Conservation (phyloP, 345 rosid genomes). For the Eutrema heterophyllum region DNA sequence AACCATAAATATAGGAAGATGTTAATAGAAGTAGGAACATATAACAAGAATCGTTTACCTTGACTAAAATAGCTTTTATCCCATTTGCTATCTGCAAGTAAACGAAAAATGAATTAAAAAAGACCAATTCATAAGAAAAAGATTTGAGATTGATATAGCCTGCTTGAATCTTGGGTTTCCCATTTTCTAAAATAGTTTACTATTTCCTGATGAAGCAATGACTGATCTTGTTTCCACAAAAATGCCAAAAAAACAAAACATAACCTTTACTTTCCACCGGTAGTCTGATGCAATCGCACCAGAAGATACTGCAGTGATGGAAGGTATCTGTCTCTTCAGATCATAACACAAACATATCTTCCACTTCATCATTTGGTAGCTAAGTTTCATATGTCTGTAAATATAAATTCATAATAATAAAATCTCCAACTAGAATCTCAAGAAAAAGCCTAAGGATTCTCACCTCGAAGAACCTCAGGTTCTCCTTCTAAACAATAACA, state of each 20-base stretch:
- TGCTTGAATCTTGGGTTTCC: too few species aligned
- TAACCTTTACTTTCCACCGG: constrained; percentile 91
- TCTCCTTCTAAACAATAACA: too few species aligned
- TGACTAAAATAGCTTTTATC: constrained; percentile 70
- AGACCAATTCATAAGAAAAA: too few species aligned
- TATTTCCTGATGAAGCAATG: too few species aligned
- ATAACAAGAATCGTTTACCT: too few species aligned
- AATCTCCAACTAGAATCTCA: neutral
- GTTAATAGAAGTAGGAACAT: too few species aligned
- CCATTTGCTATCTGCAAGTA: constrained; percentile 55
- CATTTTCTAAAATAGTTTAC: too few species aligned
- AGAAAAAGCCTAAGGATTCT: constrained; percentile 16
- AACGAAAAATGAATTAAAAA: too few species aligned
- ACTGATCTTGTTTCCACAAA: too few species aligned
- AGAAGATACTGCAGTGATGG: too few species aligned
- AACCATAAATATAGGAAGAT: too few species aligned
- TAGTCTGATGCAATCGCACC: constrained; percentile 76
- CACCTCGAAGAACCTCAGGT: constrained; percentile 49
- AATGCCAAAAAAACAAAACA: constrained; percentile 94
- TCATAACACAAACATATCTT: constrained; percentile 84
- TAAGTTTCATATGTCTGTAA: constrained; percentile 62
- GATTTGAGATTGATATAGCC: too few species aligned
- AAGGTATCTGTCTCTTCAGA: constrained; percentile 56
- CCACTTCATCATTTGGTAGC: constrained; percentile 82
- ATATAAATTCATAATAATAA: neutral